Evolutionary conservation across 768 basidiomycete genomes (phyloP).

Genomic region (Suillus occidentalis): DNA sequence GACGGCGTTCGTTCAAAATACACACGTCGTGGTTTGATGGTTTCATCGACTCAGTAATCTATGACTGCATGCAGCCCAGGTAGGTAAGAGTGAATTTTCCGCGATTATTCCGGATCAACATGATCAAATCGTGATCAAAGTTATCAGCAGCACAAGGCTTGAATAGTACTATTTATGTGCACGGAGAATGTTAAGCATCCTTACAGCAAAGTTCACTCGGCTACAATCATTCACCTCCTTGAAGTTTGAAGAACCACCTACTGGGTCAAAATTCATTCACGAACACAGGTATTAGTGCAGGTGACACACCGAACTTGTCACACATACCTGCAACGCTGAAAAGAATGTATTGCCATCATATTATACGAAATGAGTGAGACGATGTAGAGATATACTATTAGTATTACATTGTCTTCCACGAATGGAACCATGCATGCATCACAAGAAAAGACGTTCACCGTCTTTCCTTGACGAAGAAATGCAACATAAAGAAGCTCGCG

Average conservation of each 20-base stretch:
- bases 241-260: neutral
- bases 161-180: neutral
- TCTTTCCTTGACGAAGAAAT: constrained; percentile 87
- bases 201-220: neutral
- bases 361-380: neutral
- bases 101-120: neutral
- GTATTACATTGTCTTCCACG: neutral
- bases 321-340: neutral
- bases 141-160: neutral
- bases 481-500: constrained; percentile 75
- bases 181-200: neutral
- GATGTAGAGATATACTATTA: neutral
- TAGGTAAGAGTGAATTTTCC: neutral
- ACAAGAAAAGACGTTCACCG: constrained; percentile 19
- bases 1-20: constrained; percentile 1
- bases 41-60: neutral
- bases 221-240: neutral
- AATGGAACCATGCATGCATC: neutral
- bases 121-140: neutral
- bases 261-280: neutral
- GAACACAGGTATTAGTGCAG: neutral
- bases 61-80: neutral
- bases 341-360: neutral
- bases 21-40: neutral
- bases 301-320: neutral